Percentiles rank a stretch among this genome's conserved stretches.
Conservation (phyloP, 257 asterid species). For the Fraxinus pennsylvanica region DNA sequence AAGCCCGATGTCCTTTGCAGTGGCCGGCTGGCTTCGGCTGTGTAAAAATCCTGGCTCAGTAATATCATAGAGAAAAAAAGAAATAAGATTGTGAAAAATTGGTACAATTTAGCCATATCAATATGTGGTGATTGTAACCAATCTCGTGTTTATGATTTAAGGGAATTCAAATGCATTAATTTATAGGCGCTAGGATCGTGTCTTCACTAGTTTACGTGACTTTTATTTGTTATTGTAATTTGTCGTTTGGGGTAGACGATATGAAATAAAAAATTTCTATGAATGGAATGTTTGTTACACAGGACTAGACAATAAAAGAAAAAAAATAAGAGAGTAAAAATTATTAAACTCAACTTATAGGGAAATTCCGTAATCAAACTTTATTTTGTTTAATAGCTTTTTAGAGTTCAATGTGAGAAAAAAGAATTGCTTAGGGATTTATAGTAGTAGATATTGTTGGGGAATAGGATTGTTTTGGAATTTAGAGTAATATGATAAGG, state of each 20-base stretch:
- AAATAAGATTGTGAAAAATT: constrained; percentile 19
- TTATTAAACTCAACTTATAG: background rate
- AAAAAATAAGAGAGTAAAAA: too few relatives aligned
- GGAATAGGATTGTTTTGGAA: background rate
- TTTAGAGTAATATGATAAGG: too few relatives aligned
- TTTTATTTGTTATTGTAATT: background rate
- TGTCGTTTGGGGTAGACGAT: too few relatives aligned
- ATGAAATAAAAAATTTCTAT: too few relatives aligned
- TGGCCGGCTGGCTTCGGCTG: constrained; percentile 17
- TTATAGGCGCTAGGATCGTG: constrained; percentile 37
- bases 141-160: constrained; percentile 8
- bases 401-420: background rate
- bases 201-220: background rate
- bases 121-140: background rate
- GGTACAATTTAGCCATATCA: constrained; percentile 24
- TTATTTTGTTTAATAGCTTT: too few relatives aligned
- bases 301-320: too few relatives aligned
- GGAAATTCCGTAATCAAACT: background rate
- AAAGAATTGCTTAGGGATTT: background rate
- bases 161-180: constrained; percentile 26
- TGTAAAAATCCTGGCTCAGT: background rate
- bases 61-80: constrained; percentile 6
- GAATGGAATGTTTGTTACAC: too few relatives aligned
- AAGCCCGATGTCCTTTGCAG: background rate
- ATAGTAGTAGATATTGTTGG: background rate